Evolutionary conservation across 2,329 filamentous ascomycete species (phyloP), one percentile per base, ranked within the genome.

Genomic region (Purpureocillium takamizusanense): DNA sequence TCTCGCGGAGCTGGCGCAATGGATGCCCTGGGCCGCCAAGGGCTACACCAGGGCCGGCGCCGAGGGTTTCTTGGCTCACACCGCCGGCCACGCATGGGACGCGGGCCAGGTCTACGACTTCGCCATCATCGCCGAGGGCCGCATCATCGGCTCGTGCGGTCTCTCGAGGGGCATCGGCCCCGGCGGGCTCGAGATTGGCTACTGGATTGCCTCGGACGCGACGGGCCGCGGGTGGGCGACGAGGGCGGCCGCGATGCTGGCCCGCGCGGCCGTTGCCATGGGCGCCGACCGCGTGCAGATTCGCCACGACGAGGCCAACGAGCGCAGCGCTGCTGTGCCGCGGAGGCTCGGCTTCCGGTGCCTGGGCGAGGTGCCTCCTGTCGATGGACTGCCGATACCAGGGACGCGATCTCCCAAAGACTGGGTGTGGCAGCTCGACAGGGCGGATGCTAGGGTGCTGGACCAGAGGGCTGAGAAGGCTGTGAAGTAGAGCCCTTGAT

Each of bases 1-100:
- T 3, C 31, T 45, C 9, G 34, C 36, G 10, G 46, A 48, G 31
- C 47, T 48, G 6, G 25, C 35, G 9, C 28, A 6, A 6, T 49
- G 46, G 46, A 44, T 49, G 42, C 45, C 46, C 25, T 48, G 46
- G 44, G 44, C 47, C 2, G 34, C 40, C 18, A 25, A 42, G 11
- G 40, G 42, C 16, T 48, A 50, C 33, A 30, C 29, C 11, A 31
- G 32, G 5, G 31, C 29, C 9, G 35, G 44, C n/a, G 46, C 47
- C 4, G 28, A 32, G 21, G 15, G 29, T 1, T 45, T 44, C 13
- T 30, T 50, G 15, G 23, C 15, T 11, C 27, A 38, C n/a, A 34
- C 38, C 3, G 28, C 7, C 23, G 28, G 28, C 10, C 16, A 32
- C 7, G 38, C 33, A 6, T 50, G 46, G 46, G 33, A 40, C 16